phyloP scores from a whole-genome alignment of 2,329 filamentous ascomycete genomes.

The Biscogniauxia mediterranea region DNA sequence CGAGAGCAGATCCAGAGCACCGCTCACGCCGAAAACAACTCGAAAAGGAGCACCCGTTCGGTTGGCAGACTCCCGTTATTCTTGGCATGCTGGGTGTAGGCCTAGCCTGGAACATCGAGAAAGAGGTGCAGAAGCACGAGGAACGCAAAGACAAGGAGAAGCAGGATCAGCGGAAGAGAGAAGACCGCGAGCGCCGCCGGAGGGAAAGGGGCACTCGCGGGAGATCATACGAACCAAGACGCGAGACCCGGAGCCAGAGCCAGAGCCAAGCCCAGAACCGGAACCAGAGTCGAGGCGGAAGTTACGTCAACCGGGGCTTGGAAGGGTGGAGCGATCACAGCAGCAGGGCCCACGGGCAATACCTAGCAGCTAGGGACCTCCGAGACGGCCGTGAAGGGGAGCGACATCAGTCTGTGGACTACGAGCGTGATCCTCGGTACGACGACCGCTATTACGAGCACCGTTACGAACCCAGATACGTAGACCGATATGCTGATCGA shows the following conservation, averaged over 20 bases:
- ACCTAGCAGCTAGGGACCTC: constrained; percentile 3
- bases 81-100: constrained; percentile 34
- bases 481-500: constrained; percentile 16
- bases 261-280: constrained; percentile 5
- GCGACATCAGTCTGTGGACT: background rate
- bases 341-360: background rate
- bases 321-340: constrained; percentile 3
- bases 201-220: constrained; percentile 12
- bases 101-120: constrained; percentile 42
- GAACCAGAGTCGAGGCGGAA: constrained; percentile 3
- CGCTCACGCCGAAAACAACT: constrained; percentile 37
- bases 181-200: constrained; percentile 17
- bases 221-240: constrained; percentile 5
- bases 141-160: constrained; percentile 31
- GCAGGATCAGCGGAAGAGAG: constrained; percentile 20
- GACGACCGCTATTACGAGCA: constrained; percentile 18
- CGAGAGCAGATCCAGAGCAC: constrained; percentile 38
- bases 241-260: background rate
- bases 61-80: constrained; percentile 36
- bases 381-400: background rate
- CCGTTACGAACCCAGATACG: constrained; percentile 9
- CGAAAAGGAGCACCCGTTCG: constrained; percentile 41
- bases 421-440: constrained; percentile 12
- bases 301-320: background rate
- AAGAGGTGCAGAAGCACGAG: constrained; percentile 35